These are phyloP conservation scores for Fistulinella prunicolor DNA, from an alignment of 768 basidiomycete species.

Conservation along the genomic window DNA sequence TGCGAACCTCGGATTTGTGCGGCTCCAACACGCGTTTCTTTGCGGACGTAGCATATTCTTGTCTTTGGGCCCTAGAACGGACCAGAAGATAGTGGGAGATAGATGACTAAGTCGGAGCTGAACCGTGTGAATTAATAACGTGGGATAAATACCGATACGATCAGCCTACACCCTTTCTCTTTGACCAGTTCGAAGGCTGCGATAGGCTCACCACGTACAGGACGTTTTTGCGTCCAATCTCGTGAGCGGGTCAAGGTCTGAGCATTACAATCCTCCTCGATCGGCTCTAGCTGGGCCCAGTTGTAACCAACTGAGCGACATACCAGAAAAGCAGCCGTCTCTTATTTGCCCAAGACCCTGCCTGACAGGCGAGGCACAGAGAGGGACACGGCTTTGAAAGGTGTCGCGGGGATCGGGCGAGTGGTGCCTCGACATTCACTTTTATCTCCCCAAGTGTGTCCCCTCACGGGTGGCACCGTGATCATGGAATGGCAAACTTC, in stretches of 20 bases:
- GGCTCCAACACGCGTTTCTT: too few relatives aligned
- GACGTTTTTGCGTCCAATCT: constrained; percentile 34
- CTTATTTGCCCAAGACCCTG: constrained; percentile 43
- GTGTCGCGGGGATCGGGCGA: constrained; percentile 52
- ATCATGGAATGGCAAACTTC: not conserved
- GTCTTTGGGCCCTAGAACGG: too few relatives aligned
- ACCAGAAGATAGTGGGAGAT: too few relatives aligned
- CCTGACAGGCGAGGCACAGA: constrained; percentile 14
- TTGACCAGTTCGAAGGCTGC: constrained; percentile 57
- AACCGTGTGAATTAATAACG: too few relatives aligned
- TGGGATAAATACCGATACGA: too few relatives aligned
- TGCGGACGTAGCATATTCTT: too few relatives aligned
- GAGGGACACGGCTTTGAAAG: constrained; percentile 39
- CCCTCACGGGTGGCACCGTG: not conserved
- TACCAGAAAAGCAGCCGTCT: constrained; percentile 58
- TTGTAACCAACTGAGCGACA: constrained; percentile 55
- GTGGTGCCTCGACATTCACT: not conserved
- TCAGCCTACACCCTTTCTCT: not conserved
- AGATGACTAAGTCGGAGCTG: too few relatives aligned
- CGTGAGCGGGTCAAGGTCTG: constrained; percentile 84
- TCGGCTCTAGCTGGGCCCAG: constrained; percentile 61
- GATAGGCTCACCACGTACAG: constrained; percentile 64
- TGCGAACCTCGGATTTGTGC: too few relatives aligned
- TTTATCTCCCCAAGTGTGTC: constrained; percentile 14
- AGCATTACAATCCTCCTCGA: constrained; percentile 64